Conservation (phyloP, 768 basidiomycete species). For the Pisolithus microcarpus region DNA sequence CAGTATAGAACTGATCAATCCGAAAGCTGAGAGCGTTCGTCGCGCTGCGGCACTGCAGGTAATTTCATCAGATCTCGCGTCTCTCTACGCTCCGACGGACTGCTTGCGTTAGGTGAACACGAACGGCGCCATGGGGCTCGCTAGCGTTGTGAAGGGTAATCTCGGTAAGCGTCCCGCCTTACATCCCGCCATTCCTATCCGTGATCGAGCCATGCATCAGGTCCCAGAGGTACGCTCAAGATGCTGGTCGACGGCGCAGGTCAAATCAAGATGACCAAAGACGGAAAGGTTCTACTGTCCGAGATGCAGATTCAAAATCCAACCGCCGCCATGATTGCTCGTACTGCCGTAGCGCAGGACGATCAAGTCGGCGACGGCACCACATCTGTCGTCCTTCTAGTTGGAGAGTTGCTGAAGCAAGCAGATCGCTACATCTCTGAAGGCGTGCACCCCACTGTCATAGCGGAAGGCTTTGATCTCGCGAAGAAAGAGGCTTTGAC, state of each 20-base stretch:
- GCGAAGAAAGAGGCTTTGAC: slow-evolving; percentile 92
- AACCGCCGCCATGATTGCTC: slow-evolving; percentile 97
- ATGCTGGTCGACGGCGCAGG: slow-evolving; percentile 99
- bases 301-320: slow-evolving; percentile 99
- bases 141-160: slow-evolving; percentile 95
- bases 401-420: slow-evolving; percentile 94
- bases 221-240: slow-evolving; percentile 95
- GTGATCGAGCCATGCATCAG: slow-evolving; percentile 37
- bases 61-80: slow-evolving; percentile 13
- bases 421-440: slow-evolving; percentile 97
- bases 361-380: slow-evolving; percentile 99
- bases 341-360: slow-evolving; percentile 97
- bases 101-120: slow-evolving; percentile 64
- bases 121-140: slow-evolving; percentile 94
- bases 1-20: slow-evolving; percentile 93
- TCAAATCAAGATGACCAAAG: slow-evolving; percentile 99
- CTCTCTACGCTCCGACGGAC: slow-evolving; percentile 17
- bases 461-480: slow-evolving; percentile 92
- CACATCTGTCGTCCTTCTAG: slow-evolving; percentile 91
- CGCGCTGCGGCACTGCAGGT: slow-evolving; percentile 90
- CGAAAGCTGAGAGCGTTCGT: slow-evolving; percentile 89
- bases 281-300: slow-evolving; percentile 94
- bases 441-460: slow-evolving; percentile 95
- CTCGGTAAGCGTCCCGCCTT: slow-evolving; percentile 54
- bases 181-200: slow-evolving; percentile 7